Conservation (phyloP, 192 early-diverging fungal genomes). For the Coemansia sp. region DNA sequence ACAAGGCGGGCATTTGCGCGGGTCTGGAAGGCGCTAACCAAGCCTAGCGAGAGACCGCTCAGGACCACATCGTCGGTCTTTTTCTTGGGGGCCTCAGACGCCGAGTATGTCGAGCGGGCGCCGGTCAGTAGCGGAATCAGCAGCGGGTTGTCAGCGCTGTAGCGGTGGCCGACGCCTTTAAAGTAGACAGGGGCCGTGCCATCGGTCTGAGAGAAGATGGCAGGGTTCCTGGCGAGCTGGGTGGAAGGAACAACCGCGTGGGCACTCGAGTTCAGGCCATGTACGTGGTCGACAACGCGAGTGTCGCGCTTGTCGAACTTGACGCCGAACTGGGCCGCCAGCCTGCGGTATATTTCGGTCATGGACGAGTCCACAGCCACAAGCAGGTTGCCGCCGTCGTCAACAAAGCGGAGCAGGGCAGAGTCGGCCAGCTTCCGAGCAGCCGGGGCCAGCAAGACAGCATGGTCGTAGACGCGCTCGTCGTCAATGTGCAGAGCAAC, state of each 20-base stretch:
- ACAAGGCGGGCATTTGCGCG: constrained; percentile 81
- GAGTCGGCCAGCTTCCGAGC: constrained; percentile 56
- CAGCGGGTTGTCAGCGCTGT: constrained; percentile 60
- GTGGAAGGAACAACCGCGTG: constrained; percentile 55
- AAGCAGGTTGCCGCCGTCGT: constrained; percentile 86
- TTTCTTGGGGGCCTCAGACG: too few species aligned
- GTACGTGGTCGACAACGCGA: constrained; percentile 66
- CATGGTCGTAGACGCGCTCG: constrained; percentile 70
- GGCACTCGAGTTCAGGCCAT: constrained; percentile 24
- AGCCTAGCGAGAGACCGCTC: constrained; percentile 57
- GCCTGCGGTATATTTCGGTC: constrained; percentile 65
- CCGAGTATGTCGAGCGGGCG: constrained; percentile 60
- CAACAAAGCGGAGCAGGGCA: constrained; percentile 76
- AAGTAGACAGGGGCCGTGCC: constrained; percentile 46
- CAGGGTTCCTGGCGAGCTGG: constrained; percentile 33
- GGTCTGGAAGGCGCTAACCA: constrained; percentile 85
- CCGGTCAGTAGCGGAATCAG: constrained; percentile 58
- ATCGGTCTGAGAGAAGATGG: constrained; percentile 24
- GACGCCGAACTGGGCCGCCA: constrained; percentile 86
- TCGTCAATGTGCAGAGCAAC: constrained; percentile 54
- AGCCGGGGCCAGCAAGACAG: constrained; percentile 74
- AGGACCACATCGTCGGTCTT: constrained; percentile 12
- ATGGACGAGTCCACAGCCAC: constrained; percentile 61
- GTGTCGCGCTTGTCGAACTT: constrained; percentile 71
- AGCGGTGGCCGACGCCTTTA: constrained; percentile 71